A percentile compares a stretch with the other conserved stretches of the same genome.
Evolutionary conservation across 768 basidiomycete species (phyloP).

Genomic region (Phylloporus arenicola): DNA sequence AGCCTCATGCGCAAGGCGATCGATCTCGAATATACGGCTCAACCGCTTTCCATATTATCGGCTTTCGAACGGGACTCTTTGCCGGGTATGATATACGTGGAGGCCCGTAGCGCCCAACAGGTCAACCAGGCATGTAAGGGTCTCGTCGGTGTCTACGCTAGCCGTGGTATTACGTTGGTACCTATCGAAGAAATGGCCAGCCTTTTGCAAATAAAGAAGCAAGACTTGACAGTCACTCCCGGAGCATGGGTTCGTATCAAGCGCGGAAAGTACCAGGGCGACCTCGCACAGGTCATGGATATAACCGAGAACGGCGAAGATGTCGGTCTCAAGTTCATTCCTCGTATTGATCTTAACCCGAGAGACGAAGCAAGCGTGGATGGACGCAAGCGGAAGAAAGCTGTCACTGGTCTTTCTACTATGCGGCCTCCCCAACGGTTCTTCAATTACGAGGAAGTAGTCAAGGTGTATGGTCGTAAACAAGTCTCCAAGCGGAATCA

Average conservation of each 20-base stretch:
- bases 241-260: constrained; percentile 95
- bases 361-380: constrained; percentile 67
- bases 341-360: constrained; percentile 95
- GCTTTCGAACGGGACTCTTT: constrained; percentile 96
- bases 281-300: constrained; percentile 93
- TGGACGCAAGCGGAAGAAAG: constrained; percentile 77
- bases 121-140: constrained; percentile 83
- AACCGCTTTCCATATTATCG: constrained; percentile 81
- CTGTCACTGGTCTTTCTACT: constrained; percentile 39
- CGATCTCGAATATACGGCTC: constrained; percentile 70
- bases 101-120: constrained; percentile 82
- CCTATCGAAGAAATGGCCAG: constrained; percentile 99
- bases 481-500: constrained; percentile 69
- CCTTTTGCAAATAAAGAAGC: constrained; percentile 91
- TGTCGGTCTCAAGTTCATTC: constrained; percentile 88
- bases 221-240: constrained; percentile 74
- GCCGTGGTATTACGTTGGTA: constrained; percentile 76
- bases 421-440: constrained; percentile 86
- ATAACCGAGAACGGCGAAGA: constrained; percentile 91
- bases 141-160: constrained; percentile 87
- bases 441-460: constrained; percentile 91
- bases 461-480: constrained; percentile 78
- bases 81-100: constrained; percentile 94
- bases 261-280: constrained; percentile 89
- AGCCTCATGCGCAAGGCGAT: constrained; percentile 93